A percentile compares a stretch with the other conserved stretches of the same genome.
Conservation (phyloP, 2,329 filamentous ascomycete species). For the Beauveria caledonica region DNA sequence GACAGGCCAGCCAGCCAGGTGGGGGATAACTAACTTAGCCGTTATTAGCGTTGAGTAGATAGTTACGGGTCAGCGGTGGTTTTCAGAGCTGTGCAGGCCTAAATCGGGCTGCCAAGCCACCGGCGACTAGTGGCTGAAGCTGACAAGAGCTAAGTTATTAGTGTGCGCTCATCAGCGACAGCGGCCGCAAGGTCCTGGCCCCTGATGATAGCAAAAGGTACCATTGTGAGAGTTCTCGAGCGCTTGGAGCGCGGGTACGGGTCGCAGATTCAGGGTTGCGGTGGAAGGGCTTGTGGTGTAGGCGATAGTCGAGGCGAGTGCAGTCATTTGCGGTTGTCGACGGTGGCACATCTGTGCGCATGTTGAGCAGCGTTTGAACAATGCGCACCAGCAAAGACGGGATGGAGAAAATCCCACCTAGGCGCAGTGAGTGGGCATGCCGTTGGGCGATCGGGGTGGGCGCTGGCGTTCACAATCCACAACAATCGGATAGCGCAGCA, state of each 20-base stretch:
- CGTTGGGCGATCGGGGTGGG: slow-evolving; percentile 7
- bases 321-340: background rate
- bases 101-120: slow-evolving; percentile 10
- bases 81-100: background rate
- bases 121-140: slow-evolving; percentile 9
- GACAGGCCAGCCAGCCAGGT: background rate
- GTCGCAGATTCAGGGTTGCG: background rate
- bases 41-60: background rate
- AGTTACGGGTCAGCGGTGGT: background rate
- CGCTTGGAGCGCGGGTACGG: background rate
- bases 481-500: background rate
- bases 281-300: background rate
- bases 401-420: slow-evolving; percentile 4
- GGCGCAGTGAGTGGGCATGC: slow-evolving; percentile 6
- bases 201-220: background rate
- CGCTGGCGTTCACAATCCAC: slow-evolving; percentile 4
- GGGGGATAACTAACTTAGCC: background rate
- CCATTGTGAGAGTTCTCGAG: background rate
- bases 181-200: background rate
- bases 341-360: background rate
- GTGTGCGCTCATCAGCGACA: background rate
- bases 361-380: background rate
- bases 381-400: background rate
- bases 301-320: background rate
- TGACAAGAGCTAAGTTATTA: background rate